A percentile compares a stretch with the other conserved stretches of the same genome.
Evolutionary conservation across 2,329 filamentous ascomycete genomes (phyloP).

Genomic region (Diplodia scrobiculata): DNA sequence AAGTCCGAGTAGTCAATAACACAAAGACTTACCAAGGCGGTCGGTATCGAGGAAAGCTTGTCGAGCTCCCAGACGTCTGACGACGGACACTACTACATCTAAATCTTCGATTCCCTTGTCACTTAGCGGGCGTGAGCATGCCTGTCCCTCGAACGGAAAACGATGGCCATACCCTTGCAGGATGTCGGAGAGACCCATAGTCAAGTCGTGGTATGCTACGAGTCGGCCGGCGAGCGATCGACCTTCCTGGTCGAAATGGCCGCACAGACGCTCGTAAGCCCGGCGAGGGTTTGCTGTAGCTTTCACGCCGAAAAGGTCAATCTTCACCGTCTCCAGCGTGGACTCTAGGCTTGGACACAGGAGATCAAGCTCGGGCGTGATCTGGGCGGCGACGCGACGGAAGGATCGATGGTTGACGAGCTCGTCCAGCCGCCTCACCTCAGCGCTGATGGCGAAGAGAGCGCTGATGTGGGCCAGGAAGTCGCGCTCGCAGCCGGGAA

Average conservation of each 20-base stretch:
- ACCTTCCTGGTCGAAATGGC: constrained; percentile 12
- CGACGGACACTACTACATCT: background rate
- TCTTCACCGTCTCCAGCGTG: constrained; percentile 17
- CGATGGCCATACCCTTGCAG: constrained; percentile 19
- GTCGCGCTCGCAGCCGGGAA: constrained; percentile 55
- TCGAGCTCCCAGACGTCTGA: constrained; percentile 19
- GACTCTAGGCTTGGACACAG: constrained; percentile 25
- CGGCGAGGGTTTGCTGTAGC: constrained; percentile 12
- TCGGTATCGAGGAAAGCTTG: constrained; percentile 4
- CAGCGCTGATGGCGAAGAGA: constrained; percentile 57
- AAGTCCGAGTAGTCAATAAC: background rate
- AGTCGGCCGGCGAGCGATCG: constrained; percentile 17
- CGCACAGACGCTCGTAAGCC: constrained; percentile 12
- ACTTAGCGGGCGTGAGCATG: constrained; percentile 1
- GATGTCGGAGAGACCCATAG: constrained; percentile 6
- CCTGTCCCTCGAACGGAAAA: background rate
- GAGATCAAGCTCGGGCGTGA: constrained; percentile 24
- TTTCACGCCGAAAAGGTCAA: constrained; percentile 18
- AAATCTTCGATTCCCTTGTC: constrained; percentile 16
- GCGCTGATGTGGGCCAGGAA: constrained; percentile 58
- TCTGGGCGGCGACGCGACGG: constrained; percentile 33
- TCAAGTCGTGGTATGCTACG: constrained; percentile 25
- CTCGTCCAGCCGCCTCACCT: constrained; percentile 53
- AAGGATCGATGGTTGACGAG: constrained; percentile 47
- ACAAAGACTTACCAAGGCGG: background rate